These are phyloP conservation scores for Ramalina peruviana DNA, from an alignment of 495 filamentous ascomycete species.

Conservation along the genomic window DNA sequence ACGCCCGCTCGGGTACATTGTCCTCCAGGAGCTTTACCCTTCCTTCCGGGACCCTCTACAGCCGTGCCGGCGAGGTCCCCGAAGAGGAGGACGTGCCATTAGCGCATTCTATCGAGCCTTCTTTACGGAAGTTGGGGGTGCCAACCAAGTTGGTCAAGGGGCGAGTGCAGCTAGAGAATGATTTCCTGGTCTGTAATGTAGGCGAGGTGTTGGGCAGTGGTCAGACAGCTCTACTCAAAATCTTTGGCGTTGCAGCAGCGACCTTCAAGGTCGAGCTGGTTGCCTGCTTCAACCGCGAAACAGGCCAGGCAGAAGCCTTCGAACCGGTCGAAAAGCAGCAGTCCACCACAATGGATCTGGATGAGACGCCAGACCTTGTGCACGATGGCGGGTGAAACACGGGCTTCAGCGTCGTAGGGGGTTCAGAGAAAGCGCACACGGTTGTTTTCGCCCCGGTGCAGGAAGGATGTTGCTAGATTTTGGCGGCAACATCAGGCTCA, in stretches of 20 bases:
- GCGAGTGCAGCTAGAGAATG: constrained; percentile 65
- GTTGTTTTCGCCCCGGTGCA: no score
- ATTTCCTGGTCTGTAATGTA: constrained; percentile 65
- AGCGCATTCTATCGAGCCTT: constrained; percentile 75
- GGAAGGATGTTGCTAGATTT: no score
- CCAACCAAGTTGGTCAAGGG: constrained; percentile 81
- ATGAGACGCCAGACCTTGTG: no score
- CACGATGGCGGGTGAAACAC: no score
- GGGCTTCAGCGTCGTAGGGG: no score
- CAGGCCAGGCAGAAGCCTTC: constrained; percentile 27
- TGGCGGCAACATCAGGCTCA: no score
- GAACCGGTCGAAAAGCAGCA: constrained; percentile 28
- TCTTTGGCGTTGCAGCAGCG: constrained; percentile 76
- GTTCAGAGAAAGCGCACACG: no score
- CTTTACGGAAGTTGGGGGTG: constrained; percentile 71
- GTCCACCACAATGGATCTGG: no score
- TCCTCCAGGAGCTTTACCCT: constrained; percentile 62
- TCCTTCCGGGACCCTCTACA: constrained; percentile 63
- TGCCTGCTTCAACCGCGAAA: constrained; percentile 40
- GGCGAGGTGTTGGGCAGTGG: constrained; percentile 73
- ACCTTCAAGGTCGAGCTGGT: constrained; percentile 73
- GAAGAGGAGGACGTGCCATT: constrained; percentile 71
- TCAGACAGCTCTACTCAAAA: constrained; percentile 85
- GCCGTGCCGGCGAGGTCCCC: constrained; percentile 62
- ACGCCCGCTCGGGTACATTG: constrained; percentile 70